Percentiles rank a stretch among this genome's conserved stretches.
Evolutionary conservation across 2,329 filamentous ascomycete genomes (phyloP).

Genomic region (Didymella lethalis): DNA sequence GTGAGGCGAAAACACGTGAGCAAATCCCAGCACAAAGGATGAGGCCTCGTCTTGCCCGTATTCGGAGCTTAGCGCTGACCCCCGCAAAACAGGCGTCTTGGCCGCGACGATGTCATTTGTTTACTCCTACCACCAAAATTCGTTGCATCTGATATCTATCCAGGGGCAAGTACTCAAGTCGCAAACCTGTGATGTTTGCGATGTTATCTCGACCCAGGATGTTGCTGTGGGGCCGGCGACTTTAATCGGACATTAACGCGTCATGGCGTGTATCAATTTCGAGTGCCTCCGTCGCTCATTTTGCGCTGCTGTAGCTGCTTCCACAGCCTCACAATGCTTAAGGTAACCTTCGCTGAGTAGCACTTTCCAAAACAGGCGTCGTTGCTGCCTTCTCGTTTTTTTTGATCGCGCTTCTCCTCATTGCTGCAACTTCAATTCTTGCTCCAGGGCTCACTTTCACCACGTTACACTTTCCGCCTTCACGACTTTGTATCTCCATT

Average conservation of each 20-base stretch:
- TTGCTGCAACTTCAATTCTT: background rate
- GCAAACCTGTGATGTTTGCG: background rate
- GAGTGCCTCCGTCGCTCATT: constrained; percentile 12
- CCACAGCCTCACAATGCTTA: constrained; percentile 3
- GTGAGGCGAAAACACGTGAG: background rate
- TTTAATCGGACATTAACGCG: constrained; percentile 20
- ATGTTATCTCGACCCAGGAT: constrained; percentile 11
- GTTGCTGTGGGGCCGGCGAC: constrained; percentile 16
- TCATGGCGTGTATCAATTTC: constrained; percentile 24
- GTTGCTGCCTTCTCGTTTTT: background rate
- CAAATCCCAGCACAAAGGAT: background rate
- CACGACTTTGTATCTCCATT: background rate
- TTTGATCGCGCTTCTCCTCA: constrained; percentile 4
- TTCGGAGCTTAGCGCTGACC: background rate
- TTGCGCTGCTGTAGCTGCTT: constrained; percentile 4
- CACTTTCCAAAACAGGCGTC: background rate
- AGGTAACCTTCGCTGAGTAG: background rate
- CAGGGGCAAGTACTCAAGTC: background rate
- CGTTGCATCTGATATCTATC: background rate
- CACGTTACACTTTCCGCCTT: constrained; percentile 6
- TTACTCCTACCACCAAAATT: background rate
- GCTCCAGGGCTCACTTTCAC: constrained; percentile 5
- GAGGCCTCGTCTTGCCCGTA: constrained; percentile 7
- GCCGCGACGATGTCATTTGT: constrained; percentile 1
- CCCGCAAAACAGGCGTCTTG: background rate